Percentiles rank a stretch among this genome's conserved stretches.
Conservation (phyloP, 495 filamentous ascomycete species). For the Tetracladium marchalianum region DNA sequence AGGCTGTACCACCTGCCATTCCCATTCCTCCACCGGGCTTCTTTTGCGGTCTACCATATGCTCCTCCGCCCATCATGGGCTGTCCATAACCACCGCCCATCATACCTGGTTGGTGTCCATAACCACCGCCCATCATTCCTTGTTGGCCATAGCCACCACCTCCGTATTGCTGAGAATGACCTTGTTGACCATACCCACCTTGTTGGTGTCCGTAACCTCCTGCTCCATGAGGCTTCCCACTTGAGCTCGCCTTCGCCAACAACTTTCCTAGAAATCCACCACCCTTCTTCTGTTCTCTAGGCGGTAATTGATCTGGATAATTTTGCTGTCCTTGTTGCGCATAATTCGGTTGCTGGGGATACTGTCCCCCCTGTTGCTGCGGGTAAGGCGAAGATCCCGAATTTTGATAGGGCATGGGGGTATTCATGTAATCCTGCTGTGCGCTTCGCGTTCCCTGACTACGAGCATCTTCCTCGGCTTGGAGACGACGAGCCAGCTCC, state of each 20-base stretch:
- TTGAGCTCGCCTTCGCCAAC: constrained; percentile 30
- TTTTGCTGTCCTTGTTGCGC: constrained; percentile 27
- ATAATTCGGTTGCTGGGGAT: too few relatives aligned
- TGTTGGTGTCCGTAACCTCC: constrained; percentile 18
- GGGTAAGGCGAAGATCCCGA: constrained; percentile 3
- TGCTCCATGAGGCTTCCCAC: neutral
- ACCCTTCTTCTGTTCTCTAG: constrained; percentile 24
- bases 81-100: constrained; percentile 1
- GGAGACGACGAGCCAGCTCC: constrained; percentile 61
- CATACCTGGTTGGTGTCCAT: constrained; percentile 20
- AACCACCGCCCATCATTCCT: constrained; percentile 22
- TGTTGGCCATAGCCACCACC: constrained; percentile 30
- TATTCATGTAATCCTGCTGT: constrained; percentile 18
- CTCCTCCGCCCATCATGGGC: constrained; percentile 2
- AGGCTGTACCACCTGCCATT: constrained; percentile 56
- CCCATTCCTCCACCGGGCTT: constrained; percentile 48
- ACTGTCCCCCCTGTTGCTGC: constrained; percentile 10
- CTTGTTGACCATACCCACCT: neutral
- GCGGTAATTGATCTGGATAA: constrained; percentile 23
- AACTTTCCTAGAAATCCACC: constrained; percentile 41
- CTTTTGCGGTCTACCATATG: constrained; percentile 13
- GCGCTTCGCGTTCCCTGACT: constrained; percentile 8
- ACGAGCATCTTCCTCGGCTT: constrained; percentile 71
- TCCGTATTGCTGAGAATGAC: constrained; percentile 2
- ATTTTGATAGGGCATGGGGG: constrained; percentile 17